These are phyloP conservation scores for Centaurea solstitialis DNA, from an alignment of 129 eudicot genomes.

Conservation along the genomic window DNA sequence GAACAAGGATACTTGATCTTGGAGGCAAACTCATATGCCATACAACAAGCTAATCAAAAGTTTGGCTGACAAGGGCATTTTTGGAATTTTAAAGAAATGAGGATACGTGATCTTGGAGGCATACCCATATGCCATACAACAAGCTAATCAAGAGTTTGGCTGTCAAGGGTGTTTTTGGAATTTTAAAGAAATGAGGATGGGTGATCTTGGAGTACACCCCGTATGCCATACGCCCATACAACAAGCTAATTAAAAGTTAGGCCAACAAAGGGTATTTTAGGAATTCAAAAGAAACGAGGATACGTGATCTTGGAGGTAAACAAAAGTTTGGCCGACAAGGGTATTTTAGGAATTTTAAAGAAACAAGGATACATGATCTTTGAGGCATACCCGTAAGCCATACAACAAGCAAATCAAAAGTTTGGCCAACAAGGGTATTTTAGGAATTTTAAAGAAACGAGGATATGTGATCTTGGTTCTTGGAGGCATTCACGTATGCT, in stretches of 20 bases:
- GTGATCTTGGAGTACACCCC: not conserved
- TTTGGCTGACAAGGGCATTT: no score
- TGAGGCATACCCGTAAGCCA: not conserved
- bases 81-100: not conserved
- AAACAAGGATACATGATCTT: no score
- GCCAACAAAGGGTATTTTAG: not conserved
- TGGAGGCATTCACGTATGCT: no score
- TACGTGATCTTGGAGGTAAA: not conserved
- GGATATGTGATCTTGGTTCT: no score
- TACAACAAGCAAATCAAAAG: not conserved
- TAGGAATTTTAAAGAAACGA: no score
- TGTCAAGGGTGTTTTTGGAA: not conserved
- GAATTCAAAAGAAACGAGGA: not conserved
- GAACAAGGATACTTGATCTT: no score
- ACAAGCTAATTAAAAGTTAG: not conserved
- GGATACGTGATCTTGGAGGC: not conserved
- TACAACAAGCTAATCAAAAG: no score
- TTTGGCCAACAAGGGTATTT: not conserved
- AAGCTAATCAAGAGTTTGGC: not conserved
- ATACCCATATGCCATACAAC: not conserved
- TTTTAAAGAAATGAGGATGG: not conserved
- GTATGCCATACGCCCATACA: not conserved
- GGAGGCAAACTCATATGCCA: no score
- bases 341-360: not conserved
- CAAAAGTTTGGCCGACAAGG: not conserved